Conservation (phyloP, 2,329 filamentous ascomycete genomes). For the Rasamsonia emersonii region DNA sequence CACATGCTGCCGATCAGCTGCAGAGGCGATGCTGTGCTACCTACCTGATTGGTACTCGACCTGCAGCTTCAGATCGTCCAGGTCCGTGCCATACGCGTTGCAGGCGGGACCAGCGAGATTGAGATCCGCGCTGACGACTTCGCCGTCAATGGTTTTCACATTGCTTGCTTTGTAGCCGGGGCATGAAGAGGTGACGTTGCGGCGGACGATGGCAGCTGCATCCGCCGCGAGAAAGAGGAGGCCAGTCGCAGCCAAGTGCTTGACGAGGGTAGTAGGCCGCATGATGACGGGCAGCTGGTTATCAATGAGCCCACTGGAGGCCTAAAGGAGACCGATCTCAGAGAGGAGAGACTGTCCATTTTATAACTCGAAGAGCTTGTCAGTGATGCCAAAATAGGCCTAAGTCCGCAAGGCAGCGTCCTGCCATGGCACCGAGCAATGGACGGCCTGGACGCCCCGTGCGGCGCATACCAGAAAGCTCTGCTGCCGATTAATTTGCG, state of each 20-base stretch:
- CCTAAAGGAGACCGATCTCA: no score
- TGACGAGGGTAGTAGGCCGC: no score
- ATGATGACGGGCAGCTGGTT: neutral
- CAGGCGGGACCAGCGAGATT: slow-evolving; percentile 58
- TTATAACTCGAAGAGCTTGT: no score
- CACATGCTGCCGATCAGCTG: slow-evolving; percentile 1
- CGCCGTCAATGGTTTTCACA: slow-evolving; percentile 29
- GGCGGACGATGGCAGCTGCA: slow-evolving; percentile 6
- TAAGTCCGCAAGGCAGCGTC: no score
- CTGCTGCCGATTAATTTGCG: no score
- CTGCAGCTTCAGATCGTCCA: slow-evolving; percentile 47
- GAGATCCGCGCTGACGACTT: slow-evolving; percentile 47
- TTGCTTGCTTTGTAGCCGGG: slow-evolving; percentile 32
- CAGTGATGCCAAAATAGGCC: no score
- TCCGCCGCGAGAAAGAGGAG: slow-evolving; percentile 6
- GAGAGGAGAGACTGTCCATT: no score
- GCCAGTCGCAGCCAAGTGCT: slow-evolving; percentile 3
- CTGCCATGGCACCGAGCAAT: no score
- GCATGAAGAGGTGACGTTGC: slow-evolving; percentile 14
- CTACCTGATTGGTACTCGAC: slow-evolving; percentile 56
- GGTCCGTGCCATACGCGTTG: slow-evolving; percentile 51
- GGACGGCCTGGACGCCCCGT: no score
- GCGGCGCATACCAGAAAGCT: no score
- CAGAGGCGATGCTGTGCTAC: slow-evolving; percentile 4
- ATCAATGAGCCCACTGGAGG: no score